A percentile compares a stretch with the other conserved stretches of the same genome.
Evolutionary conservation across 352 stramenopile species (phyloP).

Genomic region (Phytopythium litorale): DNA sequence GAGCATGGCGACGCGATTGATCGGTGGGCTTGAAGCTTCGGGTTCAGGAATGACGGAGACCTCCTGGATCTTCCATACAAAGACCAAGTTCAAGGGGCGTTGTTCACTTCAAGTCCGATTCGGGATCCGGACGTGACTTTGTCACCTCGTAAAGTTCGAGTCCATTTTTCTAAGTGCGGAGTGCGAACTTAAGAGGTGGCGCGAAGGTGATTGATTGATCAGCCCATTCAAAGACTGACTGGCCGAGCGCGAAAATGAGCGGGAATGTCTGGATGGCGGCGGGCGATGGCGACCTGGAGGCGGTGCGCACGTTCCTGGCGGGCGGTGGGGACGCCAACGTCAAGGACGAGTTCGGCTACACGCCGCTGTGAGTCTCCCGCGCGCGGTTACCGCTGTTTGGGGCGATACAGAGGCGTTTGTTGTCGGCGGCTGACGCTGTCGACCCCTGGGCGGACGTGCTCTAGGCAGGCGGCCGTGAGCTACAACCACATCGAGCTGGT

Average conservation of each 20-base stretch:
- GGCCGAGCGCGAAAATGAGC: constrained; percentile 10
- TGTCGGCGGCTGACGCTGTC: neutral
- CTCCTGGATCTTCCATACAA: neutral
- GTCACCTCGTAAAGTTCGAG: neutral
- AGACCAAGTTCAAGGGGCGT: neutral
- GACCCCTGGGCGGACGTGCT: neutral
- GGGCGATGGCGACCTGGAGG: constrained; percentile 55
- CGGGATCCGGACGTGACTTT: constrained; percentile 1
- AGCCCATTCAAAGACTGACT: neutral
- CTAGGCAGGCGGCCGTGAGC: constrained; percentile 62
- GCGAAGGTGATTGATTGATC: neutral
- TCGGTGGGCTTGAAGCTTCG: neutral
- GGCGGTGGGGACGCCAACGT: constrained; percentile 40
- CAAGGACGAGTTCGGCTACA: constrained; percentile 70
- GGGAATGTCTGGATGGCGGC: constrained; percentile 59
- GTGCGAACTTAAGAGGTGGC: neutral
- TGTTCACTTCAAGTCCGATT: neutral
- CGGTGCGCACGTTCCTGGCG: constrained; percentile 43
- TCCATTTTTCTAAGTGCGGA: neutral
- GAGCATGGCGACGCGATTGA: constrained; percentile 11
- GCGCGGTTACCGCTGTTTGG: neutral
- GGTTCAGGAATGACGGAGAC: neutral
- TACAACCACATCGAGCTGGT: constrained; percentile 66
- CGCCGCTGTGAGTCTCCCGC: constrained; percentile 39
- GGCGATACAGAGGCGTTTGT: neutral